Base-by-base conservation (phyloP, 2,329 filamentous ascomycete species). In the Botrytis aclada region DNA sequence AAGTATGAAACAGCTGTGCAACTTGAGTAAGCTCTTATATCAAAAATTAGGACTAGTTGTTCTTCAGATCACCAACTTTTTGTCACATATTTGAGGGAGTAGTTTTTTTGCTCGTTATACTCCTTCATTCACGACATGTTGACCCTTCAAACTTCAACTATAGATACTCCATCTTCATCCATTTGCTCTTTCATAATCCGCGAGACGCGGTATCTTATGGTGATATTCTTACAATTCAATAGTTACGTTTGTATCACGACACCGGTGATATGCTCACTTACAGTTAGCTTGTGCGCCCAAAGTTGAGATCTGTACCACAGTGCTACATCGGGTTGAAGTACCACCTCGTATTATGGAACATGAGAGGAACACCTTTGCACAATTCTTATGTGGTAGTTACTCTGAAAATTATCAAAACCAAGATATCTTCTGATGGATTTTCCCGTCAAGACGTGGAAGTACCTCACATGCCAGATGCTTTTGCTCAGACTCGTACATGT, bases 111-210 rank as follows among this genome's bases (percentile, higher is more conserved):
- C 22, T 37, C 22, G 10, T 66, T 51, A 8, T 32, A 51, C 20
- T 2, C 14, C 16, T 37, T 66, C 12, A n/a, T 3, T 4, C 2
- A 5, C 32, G 14, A 51, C 41, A 51, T 43, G 20, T 54, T 20
- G 8, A 39, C 22, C 43, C 16, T n/a, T 14, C 0, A 9, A 8
- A 7, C 0, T 37, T 8, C 8, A 3, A n/a, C 18, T 10, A 16
- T 1, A 12, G 29, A 47, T 65, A 47, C 12, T 22, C 8, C 37
- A 12, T 34, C 9, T 45, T 45, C 25, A 39, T 4, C 32, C 32
- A 16, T 37, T 7, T 54, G 45, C 32, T 10, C 45, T n/a, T n/a
- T 7, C 8, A 18, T 20, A 29, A 39, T 8, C 4, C 20, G 22
- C 9, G 14, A n/a, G 3, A 54, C 29, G 3, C 34, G 22, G 8